Percentiles rank a stretch among this genome's conserved stretches.
phyloP scores from a whole-genome alignment of 2,329 filamentous ascomycete genomes.

The Magnaporthiopsis poae region DNA sequence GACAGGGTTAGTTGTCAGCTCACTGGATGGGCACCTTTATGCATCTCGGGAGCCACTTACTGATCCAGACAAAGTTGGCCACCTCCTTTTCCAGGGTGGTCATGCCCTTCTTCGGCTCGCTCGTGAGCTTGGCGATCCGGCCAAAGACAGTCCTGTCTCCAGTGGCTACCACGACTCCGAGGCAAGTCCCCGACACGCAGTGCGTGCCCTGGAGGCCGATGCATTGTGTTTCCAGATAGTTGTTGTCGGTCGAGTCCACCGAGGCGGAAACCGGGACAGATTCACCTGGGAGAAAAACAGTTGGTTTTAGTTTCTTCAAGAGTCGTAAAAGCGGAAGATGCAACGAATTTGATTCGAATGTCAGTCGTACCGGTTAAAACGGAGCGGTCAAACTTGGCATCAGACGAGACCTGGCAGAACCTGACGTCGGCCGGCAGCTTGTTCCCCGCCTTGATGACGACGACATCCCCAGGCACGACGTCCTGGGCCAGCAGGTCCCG shows the following conservation, averaged over 20 bases:
- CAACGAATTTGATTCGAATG: not conserved
- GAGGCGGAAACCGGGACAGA: slow-evolving; percentile 54
- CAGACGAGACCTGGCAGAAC: slow-evolving; percentile 57
- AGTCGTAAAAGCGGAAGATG: not conserved
- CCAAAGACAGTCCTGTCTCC: slow-evolving; percentile 68
- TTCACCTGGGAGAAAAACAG: slow-evolving; percentile 37
- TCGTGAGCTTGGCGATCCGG: slow-evolving; percentile 62
- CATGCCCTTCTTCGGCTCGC: slow-evolving; percentile 55
- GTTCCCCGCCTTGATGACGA: slow-evolving; percentile 60
- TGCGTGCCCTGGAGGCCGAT: slow-evolving; percentile 74
- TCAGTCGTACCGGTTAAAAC: slow-evolving; percentile 55
- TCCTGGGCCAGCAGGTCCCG: slow-evolving; percentile 39
- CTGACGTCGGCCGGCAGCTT: slow-evolving; percentile 66
- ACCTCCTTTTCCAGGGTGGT: slow-evolving; percentile 66
- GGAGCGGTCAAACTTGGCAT: slow-evolving; percentile 62
- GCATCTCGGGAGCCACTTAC: not conserved
- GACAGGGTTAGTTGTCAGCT: not conserved
- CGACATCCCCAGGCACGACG: slow-evolving; percentile 62
- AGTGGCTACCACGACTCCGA: slow-evolving; percentile 60
- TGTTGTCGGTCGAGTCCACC: slow-evolving; percentile 57
- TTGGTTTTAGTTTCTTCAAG: not conserved
- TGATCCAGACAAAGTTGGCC: slow-evolving; percentile 60
- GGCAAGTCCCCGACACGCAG: slow-evolving; percentile 58
- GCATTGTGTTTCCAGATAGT: slow-evolving; percentile 67
- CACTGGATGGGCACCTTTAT: not conserved